Evolutionary conservation across 2,329 filamentous ascomycete species (phyloP).

Genomic region (Apiospora arundinis): DNA sequence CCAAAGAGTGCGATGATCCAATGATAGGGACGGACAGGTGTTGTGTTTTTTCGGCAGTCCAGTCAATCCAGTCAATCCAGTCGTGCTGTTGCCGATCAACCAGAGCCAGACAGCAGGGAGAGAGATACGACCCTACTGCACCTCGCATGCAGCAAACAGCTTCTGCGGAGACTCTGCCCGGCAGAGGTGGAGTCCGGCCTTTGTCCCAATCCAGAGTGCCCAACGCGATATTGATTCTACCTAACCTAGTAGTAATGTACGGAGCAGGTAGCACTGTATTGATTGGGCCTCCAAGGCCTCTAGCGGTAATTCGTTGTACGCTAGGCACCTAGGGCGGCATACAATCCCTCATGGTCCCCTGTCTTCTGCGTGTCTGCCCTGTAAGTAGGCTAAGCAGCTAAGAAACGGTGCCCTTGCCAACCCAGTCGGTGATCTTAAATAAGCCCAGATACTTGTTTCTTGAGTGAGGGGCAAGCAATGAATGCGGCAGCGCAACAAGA

Average conservation of each 20-base stretch:
- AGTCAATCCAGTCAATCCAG: conserved; percentile 4
- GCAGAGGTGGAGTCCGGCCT: conserved; percentile 5
- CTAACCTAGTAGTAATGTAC: no score
- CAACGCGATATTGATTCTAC: conserved; percentile 2
- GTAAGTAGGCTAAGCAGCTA: no score
- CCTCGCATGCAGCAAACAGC: conserved; percentile 5
- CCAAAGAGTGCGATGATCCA: background rate
- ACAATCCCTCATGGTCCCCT: background rate
- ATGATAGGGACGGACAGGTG: conserved; percentile 17
- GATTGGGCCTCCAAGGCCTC: background rate
- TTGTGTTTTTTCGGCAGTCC: conserved; percentile 10
- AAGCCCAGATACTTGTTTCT: background rate
- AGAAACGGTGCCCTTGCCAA: background rate
- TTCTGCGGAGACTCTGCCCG: conserved; percentile 4
- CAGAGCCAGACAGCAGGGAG: background rate
- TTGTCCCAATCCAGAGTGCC: background rate
- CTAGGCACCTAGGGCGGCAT: background rate
- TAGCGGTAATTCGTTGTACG: background rate
- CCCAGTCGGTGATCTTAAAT: conserved; percentile 2
- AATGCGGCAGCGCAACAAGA: background rate
- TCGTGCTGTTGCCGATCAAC: conserved; percentile 16
- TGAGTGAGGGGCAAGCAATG: background rate
- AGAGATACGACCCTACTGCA: background rate
- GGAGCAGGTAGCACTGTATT: no score
- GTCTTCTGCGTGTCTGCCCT: no score